Evolutionary conservation across 306 rosid genomes (phyloP).

Genomic region (Rosa lucieae): DNA sequence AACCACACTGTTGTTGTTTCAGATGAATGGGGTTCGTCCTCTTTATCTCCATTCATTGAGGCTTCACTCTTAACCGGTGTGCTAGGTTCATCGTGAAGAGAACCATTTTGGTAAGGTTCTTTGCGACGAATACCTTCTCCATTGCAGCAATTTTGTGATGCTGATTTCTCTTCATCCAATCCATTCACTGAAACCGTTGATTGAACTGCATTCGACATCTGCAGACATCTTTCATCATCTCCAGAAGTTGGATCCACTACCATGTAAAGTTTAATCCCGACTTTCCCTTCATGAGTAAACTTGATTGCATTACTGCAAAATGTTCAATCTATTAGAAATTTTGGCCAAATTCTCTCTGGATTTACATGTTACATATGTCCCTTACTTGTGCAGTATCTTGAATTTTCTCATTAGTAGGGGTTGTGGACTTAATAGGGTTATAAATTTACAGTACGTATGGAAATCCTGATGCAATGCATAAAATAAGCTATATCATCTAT

Average conservation of each 20-base stretch:
- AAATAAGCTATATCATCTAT: no score
- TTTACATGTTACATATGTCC: background rate
- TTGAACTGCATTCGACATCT: slow-evolving; percentile 34
- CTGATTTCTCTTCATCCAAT: slow-evolving; percentile 46
- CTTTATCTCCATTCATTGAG: slow-evolving; percentile 45
- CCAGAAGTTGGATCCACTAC: slow-evolving; percentile 55
- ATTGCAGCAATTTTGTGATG: slow-evolving; percentile 34
- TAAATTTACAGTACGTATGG: background rate
- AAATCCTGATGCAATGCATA: background rate
- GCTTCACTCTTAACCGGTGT: slow-evolving; percentile 51
- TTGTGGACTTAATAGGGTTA: no score
- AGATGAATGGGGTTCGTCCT: slow-evolving; percentile 43
- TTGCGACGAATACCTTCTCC: slow-evolving; percentile 38
- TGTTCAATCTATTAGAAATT: slow-evolving; percentile 11
- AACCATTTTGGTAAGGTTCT: slow-evolving; percentile 35
- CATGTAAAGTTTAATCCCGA: slow-evolving; percentile 76
- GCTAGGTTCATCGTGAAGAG: slow-evolving; percentile 42
- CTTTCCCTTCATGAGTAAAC: slow-evolving; percentile 95
- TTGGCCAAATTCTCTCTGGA: no score
- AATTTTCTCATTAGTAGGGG: background rate
- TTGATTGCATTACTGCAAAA: slow-evolving; percentile 85
- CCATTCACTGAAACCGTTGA: slow-evolving; percentile 42
- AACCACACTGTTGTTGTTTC: slow-evolving; percentile 84
- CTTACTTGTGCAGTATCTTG: background rate
- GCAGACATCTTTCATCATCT: slow-evolving; percentile 11